A percentile compares a stretch with the other conserved stretches of the same genome.
phyloP scores from a whole-genome alignment of 441 rosid species.

The Erodium moschatum region DNA sequence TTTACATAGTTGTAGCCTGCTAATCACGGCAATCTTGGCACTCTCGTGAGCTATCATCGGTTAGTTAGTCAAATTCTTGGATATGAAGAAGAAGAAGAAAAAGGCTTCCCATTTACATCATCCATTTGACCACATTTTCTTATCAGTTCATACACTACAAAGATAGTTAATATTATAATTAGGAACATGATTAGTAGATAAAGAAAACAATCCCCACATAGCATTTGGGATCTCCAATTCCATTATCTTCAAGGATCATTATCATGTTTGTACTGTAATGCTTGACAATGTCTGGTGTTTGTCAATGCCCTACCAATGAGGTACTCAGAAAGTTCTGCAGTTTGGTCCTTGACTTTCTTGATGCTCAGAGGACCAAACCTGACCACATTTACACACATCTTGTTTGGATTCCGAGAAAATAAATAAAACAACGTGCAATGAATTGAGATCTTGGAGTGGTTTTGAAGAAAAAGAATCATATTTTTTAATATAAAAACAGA shows the following conservation, averaged over 20 bases:
- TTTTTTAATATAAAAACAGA: neutral
- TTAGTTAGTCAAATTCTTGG: neutral
- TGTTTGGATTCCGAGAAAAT: no score
- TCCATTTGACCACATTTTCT: neutral
- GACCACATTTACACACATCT: neutral
- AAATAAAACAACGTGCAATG: no score
- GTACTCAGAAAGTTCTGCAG: constrained; percentile 5
- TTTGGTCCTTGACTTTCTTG: neutral
- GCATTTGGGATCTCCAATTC: neutral
- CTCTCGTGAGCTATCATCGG: no score
- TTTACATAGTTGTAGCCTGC: neutral
- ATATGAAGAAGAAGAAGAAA: neutral
- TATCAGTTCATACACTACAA: neutral
- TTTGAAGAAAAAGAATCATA: neutral
- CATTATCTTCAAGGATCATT: neutral
- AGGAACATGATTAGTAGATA: neutral
- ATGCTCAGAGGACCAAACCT: neutral
- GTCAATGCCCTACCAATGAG: neutral
- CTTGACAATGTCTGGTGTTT: neutral
- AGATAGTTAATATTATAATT: neutral
- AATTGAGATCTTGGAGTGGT: no score
- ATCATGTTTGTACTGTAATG: constrained; percentile 1
- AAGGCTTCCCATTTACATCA: neutral
- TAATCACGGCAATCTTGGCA: neutral
- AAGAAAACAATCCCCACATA: neutral